Evolutionary conservation across 176 grass and related monocot genomes (phyloP).

Genomic region (Thalia dealbata): DNA sequence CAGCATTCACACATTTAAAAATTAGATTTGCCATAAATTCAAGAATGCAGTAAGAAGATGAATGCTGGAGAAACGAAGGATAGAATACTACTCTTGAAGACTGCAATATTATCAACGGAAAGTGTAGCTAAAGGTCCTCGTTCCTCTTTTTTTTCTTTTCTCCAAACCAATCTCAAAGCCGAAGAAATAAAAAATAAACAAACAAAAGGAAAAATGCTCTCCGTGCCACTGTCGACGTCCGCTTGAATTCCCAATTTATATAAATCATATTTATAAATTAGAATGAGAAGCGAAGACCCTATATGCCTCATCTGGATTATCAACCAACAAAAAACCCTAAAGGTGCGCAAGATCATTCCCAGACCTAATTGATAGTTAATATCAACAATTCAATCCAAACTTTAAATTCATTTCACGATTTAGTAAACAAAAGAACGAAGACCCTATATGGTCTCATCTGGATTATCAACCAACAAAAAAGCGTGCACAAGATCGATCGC

Average conservation of each 20-base stretch:
- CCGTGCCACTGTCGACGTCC: too few relatives aligned
- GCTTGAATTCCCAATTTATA: background rate
- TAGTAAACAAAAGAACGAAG: background rate
- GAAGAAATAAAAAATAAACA: too few relatives aligned
- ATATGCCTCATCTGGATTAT: background rate
- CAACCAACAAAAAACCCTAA: background rate
- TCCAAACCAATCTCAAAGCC: background rate
- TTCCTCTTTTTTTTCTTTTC: background rate
- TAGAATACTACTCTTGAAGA: background rate
- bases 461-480: conserved; percentile 1
- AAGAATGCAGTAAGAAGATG: background rate
- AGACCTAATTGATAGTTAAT: background rate
- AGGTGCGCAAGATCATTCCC: background rate
- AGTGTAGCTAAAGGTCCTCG: too few relatives aligned
- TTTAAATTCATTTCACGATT: background rate
- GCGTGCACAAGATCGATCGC: background rate
- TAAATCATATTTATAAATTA: background rate
- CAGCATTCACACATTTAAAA: background rate
- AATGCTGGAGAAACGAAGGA: background rate
- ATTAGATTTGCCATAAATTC: background rate
- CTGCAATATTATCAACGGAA: too few relatives aligned
- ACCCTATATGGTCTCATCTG: too few relatives aligned
- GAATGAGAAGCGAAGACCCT: background rate
- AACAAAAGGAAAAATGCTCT: too few relatives aligned
- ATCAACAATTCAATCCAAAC: background rate